A percentile compares a stretch with the other conserved stretches of the same genome.
These are phyloP conservation scores for Fallopia convolvulus DNA, from an alignment of 148 eudicot genomes.

Conservation along the genomic window DNA sequence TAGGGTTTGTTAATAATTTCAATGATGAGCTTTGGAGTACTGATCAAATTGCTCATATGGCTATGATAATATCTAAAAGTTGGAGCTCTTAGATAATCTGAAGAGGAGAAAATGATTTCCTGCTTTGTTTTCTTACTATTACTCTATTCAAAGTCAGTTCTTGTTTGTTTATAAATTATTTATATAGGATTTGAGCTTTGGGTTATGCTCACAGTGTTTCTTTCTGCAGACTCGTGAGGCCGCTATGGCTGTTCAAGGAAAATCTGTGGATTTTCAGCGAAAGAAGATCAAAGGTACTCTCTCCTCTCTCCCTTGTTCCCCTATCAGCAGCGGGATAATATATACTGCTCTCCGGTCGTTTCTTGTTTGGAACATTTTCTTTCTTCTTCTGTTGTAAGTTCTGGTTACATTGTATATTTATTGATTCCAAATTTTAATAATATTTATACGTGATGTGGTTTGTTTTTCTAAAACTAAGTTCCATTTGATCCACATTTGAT, in stretches of 20 bases:
- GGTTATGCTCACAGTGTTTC: neutral
- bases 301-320: neutral
- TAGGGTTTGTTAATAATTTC: neutral
- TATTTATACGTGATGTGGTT: neutral
- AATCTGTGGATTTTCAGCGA: slow-evolving; percentile 84
- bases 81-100: neutral
- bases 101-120: neutral
- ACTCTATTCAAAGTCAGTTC: neutral
- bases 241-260: slow-evolving; percentile 60
- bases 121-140: neutral
- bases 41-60: neutral
- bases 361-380: neutral
- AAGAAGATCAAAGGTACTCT: slow-evolving; percentile 72
- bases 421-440: neutral
- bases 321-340: neutral
- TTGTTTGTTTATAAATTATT: too few relatives aligned
- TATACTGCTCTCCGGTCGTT: neutral
- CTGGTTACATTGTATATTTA: neutral
- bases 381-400: neutral
- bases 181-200: neutral
- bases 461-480: neutral
- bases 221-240: slow-evolving; percentile 72
- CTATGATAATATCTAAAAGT: neutral
- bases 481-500: neutral
- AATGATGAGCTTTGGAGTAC: neutral